Conservation (phyloP, 306 rosid species). For the Ormosia semicastrata region DNA sequence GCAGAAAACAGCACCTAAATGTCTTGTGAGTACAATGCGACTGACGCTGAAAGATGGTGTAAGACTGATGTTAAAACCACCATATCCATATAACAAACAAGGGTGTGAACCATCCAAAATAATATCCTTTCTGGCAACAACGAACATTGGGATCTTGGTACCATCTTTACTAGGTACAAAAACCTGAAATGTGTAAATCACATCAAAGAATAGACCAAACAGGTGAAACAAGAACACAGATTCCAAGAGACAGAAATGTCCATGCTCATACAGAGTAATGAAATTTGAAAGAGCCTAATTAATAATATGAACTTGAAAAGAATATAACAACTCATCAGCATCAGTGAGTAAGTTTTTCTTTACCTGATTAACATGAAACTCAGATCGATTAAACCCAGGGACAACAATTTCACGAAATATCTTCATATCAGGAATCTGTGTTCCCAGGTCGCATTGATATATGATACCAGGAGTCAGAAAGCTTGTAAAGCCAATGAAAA, state of each 20-base stretch:
- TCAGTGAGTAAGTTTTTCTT: not conserved
- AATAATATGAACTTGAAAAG: not conserved
- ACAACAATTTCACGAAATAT: conserved; percentile 77
- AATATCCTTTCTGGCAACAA: conserved; percentile 70
- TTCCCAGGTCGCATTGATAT: conserved; percentile 70
- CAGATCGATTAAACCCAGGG: conserved; percentile 77
- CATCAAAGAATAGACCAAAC: not conserved
- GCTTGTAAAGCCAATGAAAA: conserved; percentile 77
- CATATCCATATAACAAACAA: conserved; percentile 84
- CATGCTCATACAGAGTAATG: not conserved
- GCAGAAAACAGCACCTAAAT: conserved; percentile 79
- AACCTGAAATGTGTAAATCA: conserved; percentile 51
- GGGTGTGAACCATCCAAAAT: conserved; percentile 92
- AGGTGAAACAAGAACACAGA: not conserved
- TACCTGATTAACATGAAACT: conserved; percentile 80
- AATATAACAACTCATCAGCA: not conserved
- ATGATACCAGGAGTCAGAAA: conserved; percentile 85
- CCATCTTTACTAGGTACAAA: conserved; percentile 84
- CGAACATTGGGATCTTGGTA: conserved; percentile 74
- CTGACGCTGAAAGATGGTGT: conserved; percentile 78
- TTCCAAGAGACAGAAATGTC: not conserved
- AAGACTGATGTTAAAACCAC: conserved; percentile 80
- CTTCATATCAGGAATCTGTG: conserved; percentile 65
- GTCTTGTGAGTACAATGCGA: conserved; percentile 69
- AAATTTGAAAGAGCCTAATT: not conserved